Base-by-base conservation (phyloP, 768 basidiomycete species). In the Nidularia sp. region DNA sequence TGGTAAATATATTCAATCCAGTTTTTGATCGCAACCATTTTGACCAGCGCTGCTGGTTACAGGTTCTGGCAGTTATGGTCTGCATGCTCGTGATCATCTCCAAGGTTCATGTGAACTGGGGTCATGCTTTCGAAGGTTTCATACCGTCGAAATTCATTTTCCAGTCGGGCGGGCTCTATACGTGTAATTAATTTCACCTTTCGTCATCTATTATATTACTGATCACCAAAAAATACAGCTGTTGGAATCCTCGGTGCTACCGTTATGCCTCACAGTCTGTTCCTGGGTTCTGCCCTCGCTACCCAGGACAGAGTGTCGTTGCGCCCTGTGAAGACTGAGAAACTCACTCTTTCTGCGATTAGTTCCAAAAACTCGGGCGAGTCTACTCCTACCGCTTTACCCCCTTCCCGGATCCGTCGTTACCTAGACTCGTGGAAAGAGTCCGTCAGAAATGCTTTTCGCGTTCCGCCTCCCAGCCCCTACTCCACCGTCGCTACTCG, bases 191-290 rank as follows among this genome's bases (percentile, higher is more conserved):
- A 32, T 25, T 6, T 58, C 45, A 12, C 45, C 50, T 39, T 22
- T 47, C 34, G 3, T 32, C 34, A 8, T 15, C 34, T 12, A 13
- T 34, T 12, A 55, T 42, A 33, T 31, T 22, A 25, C 25, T 18
- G 12, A 48, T 8, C 32, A 51, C 42, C 55, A 25, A 32, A 48
- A 25, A 39, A 35, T 53, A 41, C 54, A 85, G 83, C 85, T 32
- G 81, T 88, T 50, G 88, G 88, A 35, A 84, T 91, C 47, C 62
- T 89, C 1, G 86, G 88, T 32, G 91, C 92, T 1, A 97, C 92
- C 2, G 86, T 93, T 53, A 95, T 95, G 93, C 93, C 93, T 0
- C 93, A 95, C 66, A 87, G 86, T 53, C 74, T 97, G n/a, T 93
- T 90, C 73, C 75, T 97, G 12, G 94, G 93, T 4, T 92, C 90